Evolutionary conservation across 768 basidiomycete species (phyloP).

Genomic region (Lactarius tabidus): DNA sequence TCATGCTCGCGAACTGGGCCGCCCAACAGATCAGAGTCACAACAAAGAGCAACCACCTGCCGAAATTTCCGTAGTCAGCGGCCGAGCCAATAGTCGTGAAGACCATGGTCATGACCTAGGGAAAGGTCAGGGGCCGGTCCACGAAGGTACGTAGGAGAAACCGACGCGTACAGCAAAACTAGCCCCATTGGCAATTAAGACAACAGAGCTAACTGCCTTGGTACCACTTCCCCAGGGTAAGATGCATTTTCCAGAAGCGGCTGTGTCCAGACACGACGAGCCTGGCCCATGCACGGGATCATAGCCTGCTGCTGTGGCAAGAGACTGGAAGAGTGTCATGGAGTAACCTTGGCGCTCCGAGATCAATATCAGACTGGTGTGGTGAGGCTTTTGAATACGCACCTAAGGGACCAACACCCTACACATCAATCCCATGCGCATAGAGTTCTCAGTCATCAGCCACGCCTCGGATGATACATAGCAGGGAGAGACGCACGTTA

Average conservation of each 20-base stretch:
- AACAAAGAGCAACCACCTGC: constrained; percentile 71
- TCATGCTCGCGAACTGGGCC: constrained; percentile 73
- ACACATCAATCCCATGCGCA: neutral
- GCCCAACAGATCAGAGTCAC: constrained; percentile 76
- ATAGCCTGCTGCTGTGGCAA: constrained; percentile 68
- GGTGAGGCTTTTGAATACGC: constrained; percentile 8
- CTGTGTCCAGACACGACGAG: constrained; percentile 55
- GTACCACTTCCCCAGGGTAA: constrained; percentile 69
- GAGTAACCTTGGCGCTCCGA: constrained; percentile 42
- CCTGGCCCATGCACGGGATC: constrained; percentile 69
- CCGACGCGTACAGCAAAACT: constrained; percentile 61
- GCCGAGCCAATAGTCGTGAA: constrained; percentile 73
- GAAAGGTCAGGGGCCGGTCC: neutral
- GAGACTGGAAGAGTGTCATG: constrained; percentile 68
- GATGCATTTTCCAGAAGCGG: constrained; percentile 69
- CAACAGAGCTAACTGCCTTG: constrained; percentile 71
- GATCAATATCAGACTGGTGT: neutral
- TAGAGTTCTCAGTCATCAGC: neutral
- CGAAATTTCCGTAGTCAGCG: constrained; percentile 72
- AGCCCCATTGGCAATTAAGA: constrained; percentile 72
- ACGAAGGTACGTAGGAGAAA: neutral
- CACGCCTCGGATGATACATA: neutral
- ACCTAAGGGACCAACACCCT: constrained; percentile 67
- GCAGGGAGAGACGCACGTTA: constrained; percentile 46
- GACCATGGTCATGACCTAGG: constrained; percentile 68